Evolutionary conservation across 23 red algal genomes (phyloP), one percentile per base, ranked within the genome.

Genomic region (Gracilariopsis chorda): DNA sequence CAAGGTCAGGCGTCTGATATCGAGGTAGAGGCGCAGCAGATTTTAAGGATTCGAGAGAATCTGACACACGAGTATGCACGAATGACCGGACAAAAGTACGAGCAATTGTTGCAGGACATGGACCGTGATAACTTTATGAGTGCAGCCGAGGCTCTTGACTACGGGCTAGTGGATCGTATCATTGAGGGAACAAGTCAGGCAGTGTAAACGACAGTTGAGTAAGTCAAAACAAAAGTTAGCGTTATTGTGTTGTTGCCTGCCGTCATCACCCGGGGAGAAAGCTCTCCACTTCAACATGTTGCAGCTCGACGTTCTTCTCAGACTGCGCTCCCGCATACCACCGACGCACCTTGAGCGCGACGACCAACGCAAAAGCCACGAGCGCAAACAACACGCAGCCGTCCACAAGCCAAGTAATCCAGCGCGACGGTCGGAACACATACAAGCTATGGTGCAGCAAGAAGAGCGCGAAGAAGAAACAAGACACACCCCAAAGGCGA

Each of bases 121-220:
- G 88, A 95, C 35, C 90, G 97, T 20, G 97, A 99, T 80, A 99
- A 99, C 85, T 99, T 99, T 87, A 99, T 99, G 97, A 96, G 93
- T 28, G 93, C 97, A 16, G 55, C 94, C 14, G 69, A 96, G 88
- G 93, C 97, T 7, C 49, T 92, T 48, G 97, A 99, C 39, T 99
- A 99, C 58, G 97, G 97, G 36, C 76, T 99, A 24, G 93, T 99
- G 51, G 97, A 99, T 57, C 94, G 91, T 23, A 91, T 99, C 21
- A 99, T 99, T 37, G 97, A 99, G 48, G 91, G 91, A 61, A 99
- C 94, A 61, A 85, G 90, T 60, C 84, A 95, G 58, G 93, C 87
- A 48, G 63, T 88, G 36, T 95, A 58, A 89, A 48, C 24, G 43
- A 43, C 27, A n/a, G n/a, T n/a, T n/a, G n/a, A n/a, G n/a, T n/a